Percentiles rank a stretch among this genome's conserved stretches.
These are phyloP conservation scores for Paspalum notatum DNA, from an alignment of 176 grass and related monocot species.

Conservation along the genomic window DNA sequence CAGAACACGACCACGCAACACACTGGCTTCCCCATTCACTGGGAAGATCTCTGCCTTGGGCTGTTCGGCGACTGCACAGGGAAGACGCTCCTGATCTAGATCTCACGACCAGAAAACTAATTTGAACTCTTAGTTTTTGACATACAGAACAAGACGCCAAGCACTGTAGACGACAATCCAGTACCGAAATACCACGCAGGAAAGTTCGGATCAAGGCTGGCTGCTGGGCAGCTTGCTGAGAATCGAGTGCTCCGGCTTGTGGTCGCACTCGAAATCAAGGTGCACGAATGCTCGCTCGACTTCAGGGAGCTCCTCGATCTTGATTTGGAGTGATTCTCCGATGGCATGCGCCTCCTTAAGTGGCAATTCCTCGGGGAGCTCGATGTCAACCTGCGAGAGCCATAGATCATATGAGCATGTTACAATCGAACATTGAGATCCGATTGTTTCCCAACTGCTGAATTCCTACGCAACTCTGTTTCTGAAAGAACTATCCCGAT, in stretches of 20 bases:
- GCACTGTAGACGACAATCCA: constrained; percentile 3
- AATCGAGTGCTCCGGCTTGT: constrained; percentile 88
- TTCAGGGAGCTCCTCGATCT: constrained; percentile 87
- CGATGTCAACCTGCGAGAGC: constrained; percentile 85
- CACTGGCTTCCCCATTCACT: background rate
- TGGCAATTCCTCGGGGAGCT: constrained; percentile 93
- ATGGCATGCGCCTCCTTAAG: constrained; percentile 88
- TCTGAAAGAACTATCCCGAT: background rate
- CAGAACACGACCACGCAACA: background rate
- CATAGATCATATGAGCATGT: constrained; percentile 1
- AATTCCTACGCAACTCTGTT: background rate
- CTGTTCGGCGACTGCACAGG: background rate
- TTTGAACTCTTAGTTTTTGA: background rate
- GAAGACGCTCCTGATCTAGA: constrained; percentile 4
- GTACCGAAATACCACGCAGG: background rate
- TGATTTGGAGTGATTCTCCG: constrained; percentile 91
- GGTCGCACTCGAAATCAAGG: constrained; percentile 87
- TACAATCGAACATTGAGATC: background rate
- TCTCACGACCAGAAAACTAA: constrained; percentile 1
- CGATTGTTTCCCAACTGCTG: background rate
- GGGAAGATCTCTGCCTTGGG: constrained; percentile 5
- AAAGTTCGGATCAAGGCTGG: constrained; percentile 46
- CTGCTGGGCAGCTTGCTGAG: constrained; percentile 83
- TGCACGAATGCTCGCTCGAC: constrained; percentile 94
- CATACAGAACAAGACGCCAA: background rate